Evolutionary conservation across 2,329 filamentous ascomycete genomes (phyloP), one percentile per base, ranked within the genome.

Genomic region (Calcarisporium arbuscula): DNA sequence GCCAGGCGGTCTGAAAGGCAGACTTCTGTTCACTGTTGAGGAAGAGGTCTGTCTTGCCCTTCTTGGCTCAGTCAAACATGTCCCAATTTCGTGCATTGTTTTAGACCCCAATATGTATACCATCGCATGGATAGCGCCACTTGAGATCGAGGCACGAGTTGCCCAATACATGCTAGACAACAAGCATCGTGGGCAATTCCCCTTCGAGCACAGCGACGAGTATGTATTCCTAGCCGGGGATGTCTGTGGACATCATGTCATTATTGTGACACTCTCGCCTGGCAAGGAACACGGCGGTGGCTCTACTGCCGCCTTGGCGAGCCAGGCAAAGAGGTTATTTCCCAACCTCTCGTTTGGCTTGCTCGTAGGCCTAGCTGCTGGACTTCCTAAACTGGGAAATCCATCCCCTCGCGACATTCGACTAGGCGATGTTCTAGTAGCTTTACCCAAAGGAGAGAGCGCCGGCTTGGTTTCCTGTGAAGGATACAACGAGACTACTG

Each of bases 261-360:
- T 60, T 14, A 47, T 64, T 15, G 56, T 53, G 1, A 60, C 55
- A 0, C 36, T 62, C 1, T 55, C 60, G 1, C 39, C 40, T 0
- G 52, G 55, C 1, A 48, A 61, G 20, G 49, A 51, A 32, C 61
- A 58, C 28, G 55, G 57, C 14, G 60, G 44, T 0, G 53, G 47
- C 1, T 58, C 57, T 2, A 55, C 57, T 0, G 53, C 54, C 1
- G 50, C 53, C 5, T 48, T 63, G 1, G 55, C 54, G 1, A 50
- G 50, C 19, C 53, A 63, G 26, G 43, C 61, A 8, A 59, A 54
- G 32, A 52, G 28, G 14, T 51, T 48, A 28, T 61, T 61, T 18
- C 53, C 51, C 0, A 60, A 60, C 30, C 44, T 64, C 11, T 56
- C 53, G 49, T 58, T 60, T 21, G 54, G 56, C 1, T 43, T 64